phyloP scores from a whole-genome alignment of 2,329 filamentous ascomycete genomes.

The Arthrobotrys iridis region DNA sequence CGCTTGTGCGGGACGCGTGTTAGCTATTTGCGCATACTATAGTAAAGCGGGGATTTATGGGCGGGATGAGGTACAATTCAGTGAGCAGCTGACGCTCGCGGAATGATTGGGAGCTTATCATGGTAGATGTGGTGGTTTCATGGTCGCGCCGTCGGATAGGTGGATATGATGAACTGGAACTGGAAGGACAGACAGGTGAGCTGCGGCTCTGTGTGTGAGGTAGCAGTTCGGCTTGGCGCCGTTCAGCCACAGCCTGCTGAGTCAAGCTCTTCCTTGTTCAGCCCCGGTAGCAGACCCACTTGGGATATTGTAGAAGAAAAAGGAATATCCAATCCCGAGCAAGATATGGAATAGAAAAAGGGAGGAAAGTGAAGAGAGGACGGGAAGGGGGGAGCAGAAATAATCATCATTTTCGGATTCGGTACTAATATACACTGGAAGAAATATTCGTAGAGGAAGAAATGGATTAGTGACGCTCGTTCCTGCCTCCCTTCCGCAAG shows the following conservation, averaged over 20 bases:
- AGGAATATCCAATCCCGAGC: background rate
- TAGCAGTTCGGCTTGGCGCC: background rate
- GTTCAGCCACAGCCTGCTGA: background rate
- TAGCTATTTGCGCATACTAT: background rate
- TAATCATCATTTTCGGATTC: background rate
- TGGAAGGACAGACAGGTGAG: too few relatives aligned
- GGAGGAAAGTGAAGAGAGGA: background rate
- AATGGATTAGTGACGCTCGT: background rate
- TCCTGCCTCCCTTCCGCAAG: background rate
- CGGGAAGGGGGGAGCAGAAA: background rate
- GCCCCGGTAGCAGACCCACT: background rate
- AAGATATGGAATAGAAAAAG: too few relatives aligned
- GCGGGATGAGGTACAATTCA: conserved; percentile 31
- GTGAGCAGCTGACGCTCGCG: conserved; percentile 43
- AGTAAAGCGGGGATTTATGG: background rate
- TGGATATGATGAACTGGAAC: too few relatives aligned
- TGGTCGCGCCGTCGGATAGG: too few relatives aligned
- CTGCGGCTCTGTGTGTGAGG: conserved; percentile 8
- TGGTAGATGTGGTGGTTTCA: background rate
- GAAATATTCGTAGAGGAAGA: background rate
- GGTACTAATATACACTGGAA: background rate
- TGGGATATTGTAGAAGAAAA: background rate
- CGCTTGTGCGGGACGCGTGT: conserved; percentile 7
- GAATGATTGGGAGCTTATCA: conserved; percentile 41
- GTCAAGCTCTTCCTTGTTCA: background rate